Percentiles rank a stretch among this genome's conserved stretches.
Conservation (phyloP, 352 stramenopile genomes). For the Aphanomyces euteiches region DNA sequence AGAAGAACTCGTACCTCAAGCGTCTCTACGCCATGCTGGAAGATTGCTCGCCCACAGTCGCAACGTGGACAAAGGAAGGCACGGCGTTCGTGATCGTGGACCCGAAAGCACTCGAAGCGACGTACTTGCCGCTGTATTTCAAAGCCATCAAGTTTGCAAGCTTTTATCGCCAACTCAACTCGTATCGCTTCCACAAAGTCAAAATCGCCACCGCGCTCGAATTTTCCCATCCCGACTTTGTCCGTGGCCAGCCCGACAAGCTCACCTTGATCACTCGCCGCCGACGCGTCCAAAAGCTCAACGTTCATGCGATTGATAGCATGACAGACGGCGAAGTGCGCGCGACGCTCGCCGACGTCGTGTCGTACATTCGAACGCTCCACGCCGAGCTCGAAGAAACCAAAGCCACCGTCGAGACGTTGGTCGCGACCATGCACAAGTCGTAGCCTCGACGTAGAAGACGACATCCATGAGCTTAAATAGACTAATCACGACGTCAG, state of each 20-base stretch:
- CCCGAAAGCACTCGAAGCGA: constrained; percentile 75
- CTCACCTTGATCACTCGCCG: constrained; percentile 17
- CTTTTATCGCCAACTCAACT: constrained; percentile 93
- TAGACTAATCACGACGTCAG: neutral
- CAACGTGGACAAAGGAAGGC: constrained; percentile 61
- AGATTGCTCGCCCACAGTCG: constrained; percentile 2
- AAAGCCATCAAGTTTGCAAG: constrained; percentile 95
- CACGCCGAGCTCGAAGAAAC: constrained; percentile 23
- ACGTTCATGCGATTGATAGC: neutral
- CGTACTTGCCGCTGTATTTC: constrained; percentile 91
- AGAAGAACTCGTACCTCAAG: constrained; percentile 17
- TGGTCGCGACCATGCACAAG: constrained; percentile 4
- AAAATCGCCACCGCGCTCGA: constrained; percentile 15
- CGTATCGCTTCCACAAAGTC: constrained; percentile 89
- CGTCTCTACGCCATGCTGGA: constrained; percentile 25
- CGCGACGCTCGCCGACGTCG: neutral
- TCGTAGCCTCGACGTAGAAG: neutral
- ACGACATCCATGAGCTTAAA: neutral
- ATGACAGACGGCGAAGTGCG: constrained; percentile 16
- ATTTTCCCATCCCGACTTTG: constrained; percentile 26
- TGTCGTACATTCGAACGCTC: constrained; percentile 17
- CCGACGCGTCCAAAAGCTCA: constrained; percentile 15
- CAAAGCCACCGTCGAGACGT: constrained; percentile 2
- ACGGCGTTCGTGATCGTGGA: constrained; percentile 79
- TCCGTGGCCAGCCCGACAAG: constrained; percentile 12